Percentiles rank a stretch among this genome's conserved stretches.
Evolutionary conservation across 140 eudicot genomes (phyloP).

Genomic region (Stevia rebaudiana): DNA sequence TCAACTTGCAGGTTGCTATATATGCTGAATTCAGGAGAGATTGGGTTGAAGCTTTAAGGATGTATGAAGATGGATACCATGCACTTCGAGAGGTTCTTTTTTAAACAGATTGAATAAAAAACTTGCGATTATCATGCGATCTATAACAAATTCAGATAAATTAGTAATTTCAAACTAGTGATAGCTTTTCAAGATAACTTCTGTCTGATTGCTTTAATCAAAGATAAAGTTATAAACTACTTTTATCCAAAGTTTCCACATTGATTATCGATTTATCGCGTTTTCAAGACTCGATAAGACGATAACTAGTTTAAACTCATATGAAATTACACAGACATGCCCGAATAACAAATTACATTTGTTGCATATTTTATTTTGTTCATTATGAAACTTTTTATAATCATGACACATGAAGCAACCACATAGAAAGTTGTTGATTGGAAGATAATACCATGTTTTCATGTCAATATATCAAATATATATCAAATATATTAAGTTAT

Average conservation of each 20-base stretch:
- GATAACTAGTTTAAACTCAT: not conserved
- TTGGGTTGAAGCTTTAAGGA: conserved; percentile 83
- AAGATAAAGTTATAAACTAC: not conserved
- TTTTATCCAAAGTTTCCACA: not conserved
- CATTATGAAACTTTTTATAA: not conserved
- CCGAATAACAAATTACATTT: not conserved
- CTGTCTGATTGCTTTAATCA: not conserved
- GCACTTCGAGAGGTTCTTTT: conserved; percentile 74
- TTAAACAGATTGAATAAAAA: conserved; percentile 4
- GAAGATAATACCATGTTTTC: not conserved
- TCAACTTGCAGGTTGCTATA: conserved; percentile 81
- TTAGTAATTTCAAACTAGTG: not conserved
- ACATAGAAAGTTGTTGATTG: not conserved
- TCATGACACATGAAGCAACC: not conserved
- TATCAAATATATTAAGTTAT: not conserved
- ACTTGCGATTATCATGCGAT: not conserved
- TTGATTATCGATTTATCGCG: not conserved
- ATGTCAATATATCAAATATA: not conserved
- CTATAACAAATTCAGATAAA: not conserved
- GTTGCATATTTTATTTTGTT: not conserved
- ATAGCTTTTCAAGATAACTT: not conserved
- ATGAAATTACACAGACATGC: not conserved
- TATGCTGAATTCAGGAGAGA: conserved; percentile 96
- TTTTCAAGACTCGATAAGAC: not conserved
- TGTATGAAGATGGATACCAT: conserved; percentile 92